These are phyloP conservation scores for Petasospora rhodanensis DNA, from an alignment of 1,139 yeast species.

Conservation along the genomic window DNA sequence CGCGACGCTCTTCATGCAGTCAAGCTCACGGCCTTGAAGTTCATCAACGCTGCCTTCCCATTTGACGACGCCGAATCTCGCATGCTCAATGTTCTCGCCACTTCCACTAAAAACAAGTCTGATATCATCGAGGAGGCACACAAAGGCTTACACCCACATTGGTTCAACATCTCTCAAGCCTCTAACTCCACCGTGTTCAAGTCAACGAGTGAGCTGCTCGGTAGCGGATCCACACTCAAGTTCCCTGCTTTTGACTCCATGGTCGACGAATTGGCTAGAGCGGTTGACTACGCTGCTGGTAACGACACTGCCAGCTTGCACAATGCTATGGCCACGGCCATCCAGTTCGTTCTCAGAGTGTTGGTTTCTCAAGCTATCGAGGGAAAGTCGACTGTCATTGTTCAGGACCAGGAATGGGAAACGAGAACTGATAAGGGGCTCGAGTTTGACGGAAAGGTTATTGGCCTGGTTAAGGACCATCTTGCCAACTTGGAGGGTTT, in stretches of 20 bases:
- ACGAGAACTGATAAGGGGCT: conserved; percentile 68
- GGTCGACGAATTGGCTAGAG: conserved; percentile 30
- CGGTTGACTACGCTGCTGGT: conserved; percentile 25
- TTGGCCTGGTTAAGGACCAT: conserved; percentile 31
- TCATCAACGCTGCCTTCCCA: conserved; percentile 57
- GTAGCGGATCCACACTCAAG: conserved; percentile 31
- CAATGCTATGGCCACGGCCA: conserved; percentile 36
- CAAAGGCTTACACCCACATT: conserved; percentile 80
- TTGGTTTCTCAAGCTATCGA: conserved; percentile 61
- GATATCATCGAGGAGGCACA: conserved; percentile 78
- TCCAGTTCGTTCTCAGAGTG: conserved; percentile 47
- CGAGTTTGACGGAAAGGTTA: conserved; percentile 54
- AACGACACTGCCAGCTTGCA: conserved; percentile 28
- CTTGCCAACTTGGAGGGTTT: conserved; percentile 22
- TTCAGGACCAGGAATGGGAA: conserved; percentile 73
- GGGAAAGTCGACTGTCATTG: conserved; percentile 50
- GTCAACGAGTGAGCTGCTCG: conserved; percentile 42
- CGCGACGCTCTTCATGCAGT: conserved; percentile 35
- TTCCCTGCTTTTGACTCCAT: conserved; percentile 43
- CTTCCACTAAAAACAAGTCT: conserved; percentile 52
- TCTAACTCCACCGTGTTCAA: conserved; percentile 37
- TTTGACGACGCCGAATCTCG: conserved; percentile 71
- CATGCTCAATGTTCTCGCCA: conserved; percentile 61
- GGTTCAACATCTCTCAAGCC: conserved; percentile 39
- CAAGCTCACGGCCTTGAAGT: conserved; percentile 64